Percentiles rank a stretch among this genome's conserved stretches.
phyloP scores from a whole-genome alignment of 306 rosid species.

The Prunus dulcis region DNA sequence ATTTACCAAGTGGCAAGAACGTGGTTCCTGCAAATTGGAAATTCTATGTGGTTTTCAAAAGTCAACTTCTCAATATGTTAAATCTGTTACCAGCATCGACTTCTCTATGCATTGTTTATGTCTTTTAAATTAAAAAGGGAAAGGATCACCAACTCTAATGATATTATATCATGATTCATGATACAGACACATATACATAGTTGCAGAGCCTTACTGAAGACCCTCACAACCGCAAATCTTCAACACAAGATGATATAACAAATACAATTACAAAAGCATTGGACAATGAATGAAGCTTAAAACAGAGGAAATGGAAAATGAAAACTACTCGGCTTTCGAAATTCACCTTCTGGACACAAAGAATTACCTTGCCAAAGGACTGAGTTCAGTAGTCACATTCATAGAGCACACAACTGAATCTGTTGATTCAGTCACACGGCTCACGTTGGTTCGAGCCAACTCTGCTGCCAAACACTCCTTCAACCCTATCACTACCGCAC shows the following conservation, averaged over 20 bases:
- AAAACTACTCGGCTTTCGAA: not conserved
- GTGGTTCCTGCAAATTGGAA: not conserved
- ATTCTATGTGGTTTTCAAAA: not conserved
- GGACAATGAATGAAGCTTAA: not conserved
- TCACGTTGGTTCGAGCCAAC: not conserved
- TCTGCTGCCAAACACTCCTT: slow-evolving; percentile 31
- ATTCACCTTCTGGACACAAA: not conserved
- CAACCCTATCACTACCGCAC: slow-evolving; percentile 10
- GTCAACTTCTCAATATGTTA: too few relatives aligned
- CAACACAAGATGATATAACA: not conserved
- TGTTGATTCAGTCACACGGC: slow-evolving; percentile 6
- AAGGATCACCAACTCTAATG: too few relatives aligned
- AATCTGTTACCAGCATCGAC: too few relatives aligned
- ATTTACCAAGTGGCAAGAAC: not conserved
- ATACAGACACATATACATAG: not conserved
- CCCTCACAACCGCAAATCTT: not conserved
- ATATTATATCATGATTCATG: not conserved
- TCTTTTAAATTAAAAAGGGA: too few relatives aligned
- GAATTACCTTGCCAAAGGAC: slow-evolving; percentile 22
- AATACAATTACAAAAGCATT: not conserved
- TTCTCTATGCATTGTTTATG: too few relatives aligned
- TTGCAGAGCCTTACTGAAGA: not conserved
- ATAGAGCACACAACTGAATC: not conserved
- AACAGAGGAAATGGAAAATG: too few relatives aligned
- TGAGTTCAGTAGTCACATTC: slow-evolving; percentile 11